Evolutionary conservation across 164 flowering plant species (phyloP).

Genomic region (Chloranthus sessilifolius): DNA sequence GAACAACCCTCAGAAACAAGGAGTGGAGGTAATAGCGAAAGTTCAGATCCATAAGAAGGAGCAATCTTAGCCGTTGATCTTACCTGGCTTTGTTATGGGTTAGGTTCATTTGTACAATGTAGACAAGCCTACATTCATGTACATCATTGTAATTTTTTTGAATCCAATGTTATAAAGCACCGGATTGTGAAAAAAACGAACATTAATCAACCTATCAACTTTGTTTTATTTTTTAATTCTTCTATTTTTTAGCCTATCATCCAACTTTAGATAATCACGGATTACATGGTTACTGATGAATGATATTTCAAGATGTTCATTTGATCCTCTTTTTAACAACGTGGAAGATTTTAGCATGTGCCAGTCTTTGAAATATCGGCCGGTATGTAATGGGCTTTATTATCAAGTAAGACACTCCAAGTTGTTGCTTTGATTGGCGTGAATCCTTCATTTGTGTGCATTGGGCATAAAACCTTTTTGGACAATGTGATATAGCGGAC

Average conservation of each 20-base stretch:
- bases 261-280: too few species aligned
- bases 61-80: not conserved
- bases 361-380: too few species aligned
- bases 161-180: conserved; percentile 5
- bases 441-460: too few species aligned
- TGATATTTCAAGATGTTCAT: too few species aligned
- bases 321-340: too few species aligned
- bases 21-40: conserved; percentile 6
- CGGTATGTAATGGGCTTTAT: too few species aligned
- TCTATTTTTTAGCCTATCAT: conserved; percentile 12
- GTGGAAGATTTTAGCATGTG: too few species aligned
- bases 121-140: not conserved
- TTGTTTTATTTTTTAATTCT: conserved; percentile 2
- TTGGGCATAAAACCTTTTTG: too few species aligned
- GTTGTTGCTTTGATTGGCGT: too few species aligned
- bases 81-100: conserved; percentile 1
- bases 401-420: too few species aligned
- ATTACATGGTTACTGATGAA: too few species aligned
- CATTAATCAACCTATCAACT: conserved; percentile 10
- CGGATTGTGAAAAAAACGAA: conserved; percentile 12
- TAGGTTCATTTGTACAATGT: conserved; percentile 8
- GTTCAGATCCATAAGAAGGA: conserved; percentile 24
- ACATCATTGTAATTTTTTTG: conserved; percentile 2
- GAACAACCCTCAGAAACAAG: conserved; percentile 21
- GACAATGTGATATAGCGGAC: too few species aligned